Base-by-base conservation (phyloP, 768 basidiomycete species). In the Lactarius indigo region DNA sequence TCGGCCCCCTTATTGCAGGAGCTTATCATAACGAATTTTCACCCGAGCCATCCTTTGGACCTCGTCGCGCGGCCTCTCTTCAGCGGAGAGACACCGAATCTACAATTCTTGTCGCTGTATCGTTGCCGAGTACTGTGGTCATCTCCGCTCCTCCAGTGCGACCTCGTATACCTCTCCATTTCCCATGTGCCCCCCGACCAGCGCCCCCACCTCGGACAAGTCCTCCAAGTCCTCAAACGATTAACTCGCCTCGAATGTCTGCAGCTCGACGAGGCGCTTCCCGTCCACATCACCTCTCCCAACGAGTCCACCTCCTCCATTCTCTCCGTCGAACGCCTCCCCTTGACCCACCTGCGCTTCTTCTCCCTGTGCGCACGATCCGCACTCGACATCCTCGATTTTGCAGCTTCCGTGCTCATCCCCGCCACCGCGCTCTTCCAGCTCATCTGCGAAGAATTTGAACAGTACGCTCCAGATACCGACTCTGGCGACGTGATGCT, bases 111-210 rank as follows among this genome's bases (percentile, higher is more conserved):
- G 28, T 58, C 65, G 9, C 30, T 69, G 13, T 58, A 66, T 18
- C 64, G 66, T 30, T 68, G 64, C 47, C 59, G 61, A 17, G 55
- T 69, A 26, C 12, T 58, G 15, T 69, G 68, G 60, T 66, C 68
- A 33, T 69, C 65, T 59, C 64, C 65, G 4, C 68, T 69, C 60
- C 37, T 69, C 26, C 68, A 52, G 47, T 57, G 59, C 30, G 52
- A 67, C 56, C 64, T 69, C 60, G 66, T 69, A 58, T 66, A 67
- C 39, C 68, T 69, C 37, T 66, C 54, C 52, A 44, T 69, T 61
- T 66, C 64, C 26, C 68, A 67, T 55, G 57, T 68, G 23, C 64
- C 50, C 8, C 47, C 50, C 42, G 55, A 62, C 2, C 39, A 61
- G 18, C 37, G 59, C 5, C 68, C 68, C 31, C 23, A 23, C 17